Percentiles rank a stretch among this genome's conserved stretches.
Conservation (phyloP, 83 land plant species). For the Larix sibirica region DNA sequence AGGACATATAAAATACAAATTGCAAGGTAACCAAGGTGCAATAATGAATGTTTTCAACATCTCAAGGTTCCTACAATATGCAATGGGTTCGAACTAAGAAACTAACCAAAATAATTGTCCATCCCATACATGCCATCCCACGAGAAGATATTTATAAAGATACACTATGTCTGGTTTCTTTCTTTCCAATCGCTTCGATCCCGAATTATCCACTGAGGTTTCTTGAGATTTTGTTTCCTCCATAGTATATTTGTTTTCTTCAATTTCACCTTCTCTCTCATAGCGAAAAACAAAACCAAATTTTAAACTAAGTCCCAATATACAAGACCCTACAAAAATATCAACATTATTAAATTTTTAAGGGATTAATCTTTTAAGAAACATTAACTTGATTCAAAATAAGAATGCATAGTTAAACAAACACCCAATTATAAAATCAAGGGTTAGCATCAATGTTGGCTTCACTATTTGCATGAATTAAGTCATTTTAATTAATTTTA, state of each 20-base stretch:
- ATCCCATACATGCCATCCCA: slow-evolving; percentile 85
- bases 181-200: slow-evolving; percentile 13
- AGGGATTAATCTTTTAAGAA: neutral
- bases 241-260: slow-evolving; percentile 40
- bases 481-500: no score
- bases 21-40: neutral
- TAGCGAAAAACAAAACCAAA: slow-evolving; percentile 15
- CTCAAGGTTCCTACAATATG: no score
- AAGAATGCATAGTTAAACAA: no score
- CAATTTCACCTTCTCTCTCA: slow-evolving; percentile 91
- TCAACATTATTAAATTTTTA: neutral
- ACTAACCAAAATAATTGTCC: no score
- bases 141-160: slow-evolving; percentile 71
- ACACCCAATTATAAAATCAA: no score
- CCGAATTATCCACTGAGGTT: slow-evolving; percentile 9
- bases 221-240: slow-evolving; percentile 15
- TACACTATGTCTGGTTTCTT: slow-evolving; percentile 59
- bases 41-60: no score
- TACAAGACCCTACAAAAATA: neutral
- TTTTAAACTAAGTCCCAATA: neutral
- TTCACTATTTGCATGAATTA: no score
- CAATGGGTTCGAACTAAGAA: no score
- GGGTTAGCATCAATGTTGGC: no score
- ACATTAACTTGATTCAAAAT: neutral
- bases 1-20: neutral